Evolutionary conservation across 2,329 filamentous ascomycete species (phyloP), one percentile per base, ranked within the genome.

Genomic region (Talaromyces albobiverticillius): DNA sequence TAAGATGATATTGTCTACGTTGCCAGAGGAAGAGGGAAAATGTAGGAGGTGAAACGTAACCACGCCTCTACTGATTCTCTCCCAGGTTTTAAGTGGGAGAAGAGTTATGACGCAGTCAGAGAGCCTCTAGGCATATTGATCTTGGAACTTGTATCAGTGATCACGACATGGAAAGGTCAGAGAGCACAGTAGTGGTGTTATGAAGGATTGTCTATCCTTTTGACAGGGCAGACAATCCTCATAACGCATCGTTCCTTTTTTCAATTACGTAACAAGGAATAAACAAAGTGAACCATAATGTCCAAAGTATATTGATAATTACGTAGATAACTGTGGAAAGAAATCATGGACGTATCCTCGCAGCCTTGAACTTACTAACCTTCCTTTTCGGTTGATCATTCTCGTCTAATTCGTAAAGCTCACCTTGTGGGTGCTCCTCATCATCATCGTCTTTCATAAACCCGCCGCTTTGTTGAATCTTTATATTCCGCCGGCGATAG

Each of bases 381-480:
- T 69, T 72, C 55, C 64, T 69, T 4, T 64, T 64, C 22, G 67
- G 59, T 16, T 63, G 60, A 10, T 59, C 64, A 45, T 56, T 56
- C 13, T 56, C 54, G 13, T 66, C 59, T 51, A 62, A 82, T 42
- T 84, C 83, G 46, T 86, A 82, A 23, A 82, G 79, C 42, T 91
- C 76, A 43, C 80, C 81, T 42, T 91, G n/a, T n/a, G n/a, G n/a
- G n/a, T n/a, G 76, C 43, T 79, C 79, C 56, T 90, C 85, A 56
- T 88, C 83, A 61, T 90, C 85, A 56, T 88, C 83, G 61, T 90
- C 83, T 54, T 83, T 81, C 62, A 88, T 74, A 69, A 96, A 95
- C 3, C 91, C 91, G 49, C 91, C 91, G 62, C 94, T 84, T 62
- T 85, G 82, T 61, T 90, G 84, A 51, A 96, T 91, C 71, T 95